These are phyloP conservation scores for Dendrobium chrysotoxum DNA, from an alignment of 106 monocot genomes.

Conservation along the genomic window DNA sequence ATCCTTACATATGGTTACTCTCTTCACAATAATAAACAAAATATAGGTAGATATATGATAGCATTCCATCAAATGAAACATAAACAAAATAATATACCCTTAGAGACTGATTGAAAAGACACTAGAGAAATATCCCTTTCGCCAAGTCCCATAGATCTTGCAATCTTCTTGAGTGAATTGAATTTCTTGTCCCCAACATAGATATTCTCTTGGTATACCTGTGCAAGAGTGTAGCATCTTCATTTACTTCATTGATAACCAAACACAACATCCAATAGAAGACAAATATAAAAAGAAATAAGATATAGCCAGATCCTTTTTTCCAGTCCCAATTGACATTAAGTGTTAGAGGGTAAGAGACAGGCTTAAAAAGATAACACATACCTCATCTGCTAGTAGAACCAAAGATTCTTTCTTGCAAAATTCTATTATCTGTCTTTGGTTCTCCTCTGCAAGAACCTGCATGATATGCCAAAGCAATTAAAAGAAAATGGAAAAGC, in stretches of 20 bases:
- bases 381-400: conserved; percentile 94
- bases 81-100: conserved; percentile 39
- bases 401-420: conserved; percentile 86
- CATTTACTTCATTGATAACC: not conserved
- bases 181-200: conserved; percentile 89
- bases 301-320: not conserved
- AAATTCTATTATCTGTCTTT: conserved; percentile 71
- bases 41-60: not conserved
- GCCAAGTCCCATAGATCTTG: conserved; percentile 76
- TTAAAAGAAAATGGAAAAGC: not conserved
- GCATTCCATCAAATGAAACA: not conserved
- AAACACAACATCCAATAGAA: not conserved
- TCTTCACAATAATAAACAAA: not conserved
- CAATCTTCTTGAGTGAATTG: conserved; percentile 93
- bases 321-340: not conserved
- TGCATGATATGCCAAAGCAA: conserved; percentile 10
- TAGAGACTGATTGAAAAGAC: conserved; percentile 92
- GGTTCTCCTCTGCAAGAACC: conserved; percentile 94
- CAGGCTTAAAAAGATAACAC: conserved; percentile 1
- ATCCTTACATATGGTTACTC: not conserved
- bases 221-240: not conserved
- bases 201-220: conserved; percentile 98
- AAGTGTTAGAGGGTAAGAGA: not conserved
- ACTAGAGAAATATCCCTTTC: conserved; percentile 72
- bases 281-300: not conserved